Evolutionary conservation across 2,329 filamentous ascomycete species (phyloP).

Genomic region (Pseudogymnoascus sp.): DNA sequence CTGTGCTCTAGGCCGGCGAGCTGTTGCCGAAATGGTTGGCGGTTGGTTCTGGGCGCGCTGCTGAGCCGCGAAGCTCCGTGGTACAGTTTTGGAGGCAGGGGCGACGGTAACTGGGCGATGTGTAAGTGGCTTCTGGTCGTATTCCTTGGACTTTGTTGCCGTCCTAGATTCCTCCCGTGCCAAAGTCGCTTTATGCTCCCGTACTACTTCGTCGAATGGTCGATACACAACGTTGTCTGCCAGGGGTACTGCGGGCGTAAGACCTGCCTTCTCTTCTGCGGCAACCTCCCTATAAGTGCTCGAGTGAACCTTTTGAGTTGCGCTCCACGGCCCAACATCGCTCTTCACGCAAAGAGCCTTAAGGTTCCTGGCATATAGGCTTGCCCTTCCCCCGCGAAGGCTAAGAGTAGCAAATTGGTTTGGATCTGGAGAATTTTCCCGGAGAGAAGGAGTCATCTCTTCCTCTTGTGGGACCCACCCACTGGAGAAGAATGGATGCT

Average conservation of each 20-base stretch:
- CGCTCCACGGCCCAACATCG: constrained; percentile 49
- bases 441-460: constrained; percentile 51
- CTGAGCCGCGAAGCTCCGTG: constrained; percentile 60
- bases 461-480: constrained; percentile 61
- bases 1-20: constrained; percentile 6
- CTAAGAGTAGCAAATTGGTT: constrained; percentile 46
- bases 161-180: background rate
- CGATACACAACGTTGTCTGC: constrained; percentile 56
- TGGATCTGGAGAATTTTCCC: constrained; percentile 49
- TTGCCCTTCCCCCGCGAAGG: constrained; percentile 36
- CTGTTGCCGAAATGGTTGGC: constrained; percentile 11
- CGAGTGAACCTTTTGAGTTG: constrained; percentile 41
- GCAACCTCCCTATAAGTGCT: constrained; percentile 55
- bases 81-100: constrained; percentile 34
- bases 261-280: constrained; percentile 57
- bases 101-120: background rate
- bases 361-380: constrained; percentile 39
- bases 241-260: constrained; percentile 56
- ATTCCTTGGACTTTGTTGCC: background rate
- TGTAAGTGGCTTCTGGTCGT: background rate
- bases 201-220: constrained; percentile 54
- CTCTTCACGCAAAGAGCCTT: constrained; percentile 51
- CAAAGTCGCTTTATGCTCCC: constrained; percentile 38
- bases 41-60: constrained; percentile 52
- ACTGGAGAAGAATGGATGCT: constrained; percentile 70